Evolutionary conservation across 2,329 filamentous ascomycete species (phyloP).

Genomic region (Pestalotiopsis sp.): DNA sequence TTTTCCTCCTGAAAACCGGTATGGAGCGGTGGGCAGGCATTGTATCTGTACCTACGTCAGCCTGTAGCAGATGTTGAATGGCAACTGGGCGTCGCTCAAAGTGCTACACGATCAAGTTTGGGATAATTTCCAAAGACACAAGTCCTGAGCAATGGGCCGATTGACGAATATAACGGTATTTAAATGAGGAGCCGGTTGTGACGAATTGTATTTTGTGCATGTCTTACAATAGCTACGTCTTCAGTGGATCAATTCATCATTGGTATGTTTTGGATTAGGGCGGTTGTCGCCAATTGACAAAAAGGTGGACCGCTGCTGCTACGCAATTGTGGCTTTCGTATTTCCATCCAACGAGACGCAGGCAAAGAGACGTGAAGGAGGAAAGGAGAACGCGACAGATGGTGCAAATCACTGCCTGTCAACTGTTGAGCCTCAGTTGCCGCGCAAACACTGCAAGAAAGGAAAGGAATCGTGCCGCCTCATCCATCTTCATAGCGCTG

Average conservation of each 20-base stretch:
- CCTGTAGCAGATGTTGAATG: background rate
- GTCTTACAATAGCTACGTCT: background rate
- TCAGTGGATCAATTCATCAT: background rate
- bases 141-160: background rate
- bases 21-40: background rate
- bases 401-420: no score
- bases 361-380: background rate
- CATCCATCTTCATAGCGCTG: background rate
- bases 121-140: background rate
- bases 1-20: background rate
- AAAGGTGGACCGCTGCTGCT: background rate
- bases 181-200: background rate
- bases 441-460: background rate
- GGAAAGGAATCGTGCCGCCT: background rate
- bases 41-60: background rate
- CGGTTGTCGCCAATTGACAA: conserved; percentile 9
- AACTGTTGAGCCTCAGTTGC: background rate
- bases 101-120: background rate
- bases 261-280: background rate
- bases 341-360: background rate
- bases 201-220: background rate
- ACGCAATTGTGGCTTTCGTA: background rate
- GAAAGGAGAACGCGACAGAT: no score
- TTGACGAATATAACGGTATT: background rate
- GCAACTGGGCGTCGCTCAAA: background rate